phyloP scores from a whole-genome alignment of 148 eudicot genomes.

The Vaccinium macrocarpon region DNA sequence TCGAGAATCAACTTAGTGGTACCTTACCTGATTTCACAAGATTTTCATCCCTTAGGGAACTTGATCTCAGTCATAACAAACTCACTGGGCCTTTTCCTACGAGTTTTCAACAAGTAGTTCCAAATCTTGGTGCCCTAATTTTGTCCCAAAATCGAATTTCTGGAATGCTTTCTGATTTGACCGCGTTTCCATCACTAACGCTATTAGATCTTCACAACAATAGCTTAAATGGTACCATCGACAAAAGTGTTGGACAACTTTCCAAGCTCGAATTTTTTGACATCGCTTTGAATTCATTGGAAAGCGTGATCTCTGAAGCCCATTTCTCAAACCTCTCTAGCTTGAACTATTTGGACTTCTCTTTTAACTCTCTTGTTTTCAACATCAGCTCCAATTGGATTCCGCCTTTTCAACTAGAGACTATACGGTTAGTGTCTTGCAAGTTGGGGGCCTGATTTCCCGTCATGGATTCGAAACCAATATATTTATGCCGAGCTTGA shows the following conservation, averaged over 20 bases:
- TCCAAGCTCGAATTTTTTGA: constrained; percentile 9
- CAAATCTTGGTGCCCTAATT: background rate
- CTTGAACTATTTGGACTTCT: constrained; percentile 4
- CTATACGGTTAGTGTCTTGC: background rate
- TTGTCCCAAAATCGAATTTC: background rate
- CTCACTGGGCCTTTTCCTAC: constrained; percentile 3
- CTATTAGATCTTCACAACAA: background rate
- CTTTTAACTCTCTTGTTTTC: background rate
- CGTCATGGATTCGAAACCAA: constrained; percentile 20
- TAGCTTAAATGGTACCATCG: background rate
- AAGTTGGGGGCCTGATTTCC: constrained; percentile 22
- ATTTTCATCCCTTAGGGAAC: background rate
- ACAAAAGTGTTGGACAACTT: constrained; percentile 15
- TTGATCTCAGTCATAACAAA: background rate
- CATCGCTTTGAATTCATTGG: background rate
- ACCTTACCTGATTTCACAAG: background rate
- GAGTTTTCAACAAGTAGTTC: background rate
- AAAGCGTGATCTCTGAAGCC: constrained; percentile 15
- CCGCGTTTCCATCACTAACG: background rate
- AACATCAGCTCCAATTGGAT: constrained; percentile 4
- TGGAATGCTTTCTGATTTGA: background rate
- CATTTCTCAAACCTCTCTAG: constrained; percentile 13
- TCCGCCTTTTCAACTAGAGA: constrained; percentile 20
- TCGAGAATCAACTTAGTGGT: background rate
- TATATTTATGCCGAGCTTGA: background rate